Base-by-base conservation (phyloP, 2,329 filamentous ascomycete species). In the Didymellaceae sp. region DNA sequence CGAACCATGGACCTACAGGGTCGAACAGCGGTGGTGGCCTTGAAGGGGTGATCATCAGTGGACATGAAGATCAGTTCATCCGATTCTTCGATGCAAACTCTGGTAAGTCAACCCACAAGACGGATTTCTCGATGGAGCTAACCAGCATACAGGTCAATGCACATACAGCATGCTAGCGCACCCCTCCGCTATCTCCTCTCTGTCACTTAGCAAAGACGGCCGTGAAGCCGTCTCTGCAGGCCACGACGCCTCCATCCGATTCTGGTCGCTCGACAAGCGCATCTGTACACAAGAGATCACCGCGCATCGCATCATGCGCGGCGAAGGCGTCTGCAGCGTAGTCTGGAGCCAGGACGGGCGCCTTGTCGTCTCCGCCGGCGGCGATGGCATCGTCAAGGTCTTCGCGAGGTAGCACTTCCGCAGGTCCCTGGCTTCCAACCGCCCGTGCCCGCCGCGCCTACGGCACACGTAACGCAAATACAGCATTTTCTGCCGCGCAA, bases 151-250 rank as follows among this genome's bases (percentile, higher is more conserved):
- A 97, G 94, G 94, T 49, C 94, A 99, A 91, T 97, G 92, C 77
- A 97, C 94, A 58, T 99, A 99, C 76, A 95, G 89, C 67, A 99
- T 99, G 94, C 85, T 97, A 52, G 94, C 94, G 5, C 94, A 99
- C 65, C 91, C 94, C 0, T 89, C 92, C 3, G 88, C 94, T 48
- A 97, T 99, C 60, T 95, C 94, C 1, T 88, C 90, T 20, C 82
- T 99, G 5, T 95, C 91, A 0, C 83, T 99, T 16, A 96, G 91
- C 61, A 94, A 93, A 11, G 93, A 97, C 68, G 92, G 93, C 35
- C 87, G 88, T 51, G 94, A 99, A 78, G 87, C 97, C 9, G 93
- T 99, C 39, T 97, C 91, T 35, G 94, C 91, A 1, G 94, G 94
- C 17, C 94, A 99, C 72, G 94, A 99, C 71, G 93, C 93, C 44